These are phyloP conservation scores for Plenodomus lindquistii DNA, from an alignment of 2,329 filamentous ascomycete genomes.

Conservation along the genomic window DNA sequence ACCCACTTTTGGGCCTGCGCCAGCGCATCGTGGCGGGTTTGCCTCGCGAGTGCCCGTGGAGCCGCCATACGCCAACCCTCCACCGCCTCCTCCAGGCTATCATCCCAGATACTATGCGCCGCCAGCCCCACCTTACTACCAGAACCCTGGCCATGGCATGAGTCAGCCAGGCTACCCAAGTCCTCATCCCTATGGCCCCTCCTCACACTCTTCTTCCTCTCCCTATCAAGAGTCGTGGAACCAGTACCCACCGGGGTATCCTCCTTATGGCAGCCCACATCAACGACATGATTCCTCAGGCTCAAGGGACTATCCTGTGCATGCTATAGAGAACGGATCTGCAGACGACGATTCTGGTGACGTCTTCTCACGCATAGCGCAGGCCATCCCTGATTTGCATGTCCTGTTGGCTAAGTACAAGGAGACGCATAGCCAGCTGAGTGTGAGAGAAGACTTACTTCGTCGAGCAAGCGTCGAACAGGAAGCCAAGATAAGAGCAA, in stretches of 20 bases:
- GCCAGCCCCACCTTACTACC: constrained; percentile 41
- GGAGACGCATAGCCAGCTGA: constrained; percentile 55
- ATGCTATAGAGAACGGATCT: constrained; percentile 36
- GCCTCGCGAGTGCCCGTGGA: constrained; percentile 43
- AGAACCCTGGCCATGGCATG: constrained; percentile 38
- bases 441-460: constrained; percentile 54
- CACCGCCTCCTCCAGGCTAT: constrained; percentile 65
- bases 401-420: constrained; percentile 51
- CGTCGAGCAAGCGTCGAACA: constrained; percentile 55
- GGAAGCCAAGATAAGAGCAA: constrained; percentile 55
- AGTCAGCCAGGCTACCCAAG: constrained; percentile 40
- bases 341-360: constrained; percentile 43
- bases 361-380: constrained; percentile 44
- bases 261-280: constrained; percentile 39
- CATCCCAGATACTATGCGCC: constrained; percentile 43
- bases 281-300: constrained; percentile 44
- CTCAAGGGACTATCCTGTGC: constrained; percentile 39
- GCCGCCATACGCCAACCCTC: constrained; percentile 56
- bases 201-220: constrained; percentile 42
- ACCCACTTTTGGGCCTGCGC: constrained; percentile 29
- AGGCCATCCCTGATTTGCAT: constrained; percentile 45
- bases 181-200: constrained; percentile 37
- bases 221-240: constrained; percentile 44
- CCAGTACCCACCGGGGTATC: constrained; percentile 41
- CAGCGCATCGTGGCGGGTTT: constrained; percentile 34